Evolutionary conservation across 345 rosid species (phyloP), one percentile per base, ranked within the genome.

Genomic region (Salix udensis): DNA sequence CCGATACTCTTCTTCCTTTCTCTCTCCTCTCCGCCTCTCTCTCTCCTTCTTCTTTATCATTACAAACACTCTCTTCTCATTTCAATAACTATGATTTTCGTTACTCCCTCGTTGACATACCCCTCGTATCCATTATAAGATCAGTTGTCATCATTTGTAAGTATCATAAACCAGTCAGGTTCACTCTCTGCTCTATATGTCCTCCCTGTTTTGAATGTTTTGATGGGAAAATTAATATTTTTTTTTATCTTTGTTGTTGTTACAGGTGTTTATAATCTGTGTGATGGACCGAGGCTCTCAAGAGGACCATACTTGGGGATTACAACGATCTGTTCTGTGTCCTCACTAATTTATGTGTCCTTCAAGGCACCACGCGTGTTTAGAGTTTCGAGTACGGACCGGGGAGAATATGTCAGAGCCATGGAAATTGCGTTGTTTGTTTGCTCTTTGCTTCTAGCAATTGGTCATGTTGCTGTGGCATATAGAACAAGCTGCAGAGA

Each of bases 401-500:
- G 86, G 69, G 91, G 88, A 21, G 92, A 81, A 50, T 78, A 85
- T 66, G 84, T 75, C 31, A 72, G 88, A 75, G 89, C 83, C 52
- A 84, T 85, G 86, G 98, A 93, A 70, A 84, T 88, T 61, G 91
- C 93, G 81, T 74, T 96, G 74, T 91, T 95, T 73, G 67, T 88
- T 2, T 85, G 91, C 72, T 95, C 98, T 2, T 48, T 87, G 64
- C 78, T 80, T 39, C 71, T 96, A 79, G 97, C 98, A 0, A 78
- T 91, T 61, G 98, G 87, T 16, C 99, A 93, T 62, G 72, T 96
- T 53, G 72, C 87, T 61, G 97, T 88, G 11, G 98, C 98, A 0
- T 93, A 96, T 67, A 79, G 92, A 86, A 96, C 91, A 40, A 91
- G 98, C 75, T 96, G 99, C 85, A 85, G 92, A 76, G 98, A 91